Evolutionary conservation across 768 basidiomycete species (phyloP), one percentile per base, ranked within the genome.

Genomic region (Boletus subcaerulescens): DNA sequence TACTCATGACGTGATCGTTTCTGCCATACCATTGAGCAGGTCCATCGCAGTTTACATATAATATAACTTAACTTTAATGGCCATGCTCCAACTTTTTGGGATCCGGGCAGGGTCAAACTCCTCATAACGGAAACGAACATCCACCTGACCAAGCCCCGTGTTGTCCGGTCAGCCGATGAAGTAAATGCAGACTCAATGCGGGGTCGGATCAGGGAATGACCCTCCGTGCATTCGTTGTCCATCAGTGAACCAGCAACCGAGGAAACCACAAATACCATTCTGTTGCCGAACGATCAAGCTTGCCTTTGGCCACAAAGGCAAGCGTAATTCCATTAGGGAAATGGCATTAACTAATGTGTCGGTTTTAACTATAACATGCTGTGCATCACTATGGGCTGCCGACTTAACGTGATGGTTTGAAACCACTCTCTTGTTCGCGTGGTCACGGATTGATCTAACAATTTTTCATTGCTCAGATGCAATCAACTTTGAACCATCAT

Each of bases 101-200:
- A 56, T 36, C 12, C 22, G 31, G 44, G 44, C 29, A 61, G 35
- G 48, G 50, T 24, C 45, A 36, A 47, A 35, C 38, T 53, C 32
- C 29, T 53, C 45, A 48, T 39, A 44, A 52, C 26, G 33, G 46
- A 38, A 53, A 17, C 40, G 20, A 45, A 22, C 50, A 55, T 52
- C 52, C 51, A 61, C 58, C 29, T 44, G 36, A 33, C 39, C 50
- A 49, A 57, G 45, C 44, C 39, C 48, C 46, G 32, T 36, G 60
- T 43, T 24, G 31, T 32, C 51, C 33, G 50, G 41, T 42, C 48
- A 35, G 26, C 46, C 24, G 40, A 62, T 58, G 48, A 48, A 48
- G 61, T 60, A 49, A 60, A 53, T 24, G 45, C 40, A 45, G 45
- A 48, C 40, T 24, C 26, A 43, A 50, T 57, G 45, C 35, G 55